Evolutionary conservation across 1,284 basidiomycete genomes (phyloP).

Genomic region (Moesziomyces sp.): DNA sequence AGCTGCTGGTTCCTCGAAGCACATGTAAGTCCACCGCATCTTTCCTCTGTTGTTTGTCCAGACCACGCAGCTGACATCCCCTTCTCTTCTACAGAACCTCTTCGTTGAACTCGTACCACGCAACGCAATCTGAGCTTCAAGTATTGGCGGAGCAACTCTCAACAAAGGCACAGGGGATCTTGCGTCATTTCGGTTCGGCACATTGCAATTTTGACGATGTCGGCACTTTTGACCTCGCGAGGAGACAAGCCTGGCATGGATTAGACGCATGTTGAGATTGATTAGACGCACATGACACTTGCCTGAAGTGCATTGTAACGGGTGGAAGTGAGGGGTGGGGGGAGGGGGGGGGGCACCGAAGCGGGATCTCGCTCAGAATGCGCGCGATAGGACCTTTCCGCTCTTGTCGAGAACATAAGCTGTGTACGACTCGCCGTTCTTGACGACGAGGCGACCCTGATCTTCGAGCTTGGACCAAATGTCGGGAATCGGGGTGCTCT

Average conservation of each 20-base stretch:
- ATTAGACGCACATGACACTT: too few relatives aligned
- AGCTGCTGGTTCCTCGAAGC: constrained; percentile 49
- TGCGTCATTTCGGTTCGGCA: too few relatives aligned
- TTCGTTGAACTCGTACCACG: constrained; percentile 40
- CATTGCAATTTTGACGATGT: too few relatives aligned
- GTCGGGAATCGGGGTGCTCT: background rate
- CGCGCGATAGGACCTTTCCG: background rate
- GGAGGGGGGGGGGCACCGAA: too few relatives aligned
- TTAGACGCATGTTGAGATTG: too few relatives aligned
- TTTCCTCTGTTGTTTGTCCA: too few relatives aligned
- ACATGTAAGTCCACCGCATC: constrained; percentile 19
- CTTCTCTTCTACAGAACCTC: constrained; percentile 18
- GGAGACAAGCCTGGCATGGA: too few relatives aligned
- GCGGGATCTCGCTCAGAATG: background rate
- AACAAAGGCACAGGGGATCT: background rate
- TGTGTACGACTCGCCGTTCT: background rate
- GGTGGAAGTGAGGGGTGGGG: background rate
- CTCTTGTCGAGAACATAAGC: constrained; percentile 7
- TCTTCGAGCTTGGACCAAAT: constrained; percentile 4
- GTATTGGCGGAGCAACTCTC: background rate
- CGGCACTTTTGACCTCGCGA: too few relatives aligned
- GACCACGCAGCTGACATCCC: background rate
- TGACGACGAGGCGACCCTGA: background rate
- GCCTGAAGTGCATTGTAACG: too few relatives aligned
- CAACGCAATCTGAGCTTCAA: constrained; percentile 6